Evolutionary conservation across 306 rosid genomes (phyloP), one percentile per base, ranked within the genome.

Genomic region (Styphnolobium japonicum): DNA sequence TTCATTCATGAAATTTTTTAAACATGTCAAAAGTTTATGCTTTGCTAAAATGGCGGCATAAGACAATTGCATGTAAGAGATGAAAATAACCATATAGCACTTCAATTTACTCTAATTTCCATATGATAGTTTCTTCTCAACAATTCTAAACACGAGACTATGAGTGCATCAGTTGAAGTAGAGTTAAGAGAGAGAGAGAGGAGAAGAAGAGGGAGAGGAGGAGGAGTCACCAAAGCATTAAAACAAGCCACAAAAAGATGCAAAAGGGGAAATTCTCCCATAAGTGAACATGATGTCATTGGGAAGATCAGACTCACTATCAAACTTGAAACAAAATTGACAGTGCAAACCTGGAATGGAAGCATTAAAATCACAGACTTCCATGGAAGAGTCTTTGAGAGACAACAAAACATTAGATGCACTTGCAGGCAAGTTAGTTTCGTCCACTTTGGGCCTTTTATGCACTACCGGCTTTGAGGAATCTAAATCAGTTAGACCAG

Each of bases 301-400:
- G 22, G 22, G 67, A 40, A 33, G 37, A 49, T 48, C 67, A 75
- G 14, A 29, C 68, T 21, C 29, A n/a, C 25, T 27, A 62, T 14
- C 51, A 40, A 74, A 67, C 46, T 45, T 4, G 0, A 58, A 40
- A 45, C 40, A 77, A 84, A 34, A 72, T 23, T 19, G 64, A 81
- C 18, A 75, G 71, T 72, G 70, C 89, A 78, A 77, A 93, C 95
- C 92, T 87, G 92, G 91, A 70, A 75, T 64, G 5, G 79, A 77
- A 57, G 21, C 12, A 56, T 53, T 23, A 58, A 51, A 52, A 82
- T 61, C 74, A 80, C 86, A 43, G 62, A 16, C 76, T 66, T 84
- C 83, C 52, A 3, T 14, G 37, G 86, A 82, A 65, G 65, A 31
- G 71, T 67, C 74, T 34, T 55, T 68, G 66, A 31, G 40, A n/a